Evolutionary conservation across 1,284 basidiomycete species (phyloP).

Genomic region (Ustilago curta): DNA sequence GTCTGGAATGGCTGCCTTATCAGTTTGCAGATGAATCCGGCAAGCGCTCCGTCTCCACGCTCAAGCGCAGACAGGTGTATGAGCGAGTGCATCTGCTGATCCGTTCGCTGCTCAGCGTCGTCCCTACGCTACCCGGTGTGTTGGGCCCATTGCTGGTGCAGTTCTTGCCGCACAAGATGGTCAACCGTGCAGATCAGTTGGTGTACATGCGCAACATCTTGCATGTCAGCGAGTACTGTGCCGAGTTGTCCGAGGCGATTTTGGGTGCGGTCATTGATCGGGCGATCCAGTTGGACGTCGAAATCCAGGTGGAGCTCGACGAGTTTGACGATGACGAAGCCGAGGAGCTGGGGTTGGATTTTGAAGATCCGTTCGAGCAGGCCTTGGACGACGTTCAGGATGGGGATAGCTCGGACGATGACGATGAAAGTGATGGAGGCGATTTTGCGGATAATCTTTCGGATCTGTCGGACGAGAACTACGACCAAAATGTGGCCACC

Average conservation of each 20-base stretch:
- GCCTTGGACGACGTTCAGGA: conserved; percentile 76
- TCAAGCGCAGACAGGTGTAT: conserved; percentile 80
- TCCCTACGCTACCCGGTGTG: conserved; percentile 72
- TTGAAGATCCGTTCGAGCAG: conserved; percentile 83
- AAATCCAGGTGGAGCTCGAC: conserved; percentile 95
- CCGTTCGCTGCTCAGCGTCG: conserved; percentile 83
- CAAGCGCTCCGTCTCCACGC: conserved; percentile 33
- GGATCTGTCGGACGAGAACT: conserved; percentile 74
- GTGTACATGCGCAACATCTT: conserved; percentile 93
- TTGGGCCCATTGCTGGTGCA: conserved; percentile 85
- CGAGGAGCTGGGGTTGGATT: conserved; percentile 70
- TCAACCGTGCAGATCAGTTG: conserved; percentile 81
- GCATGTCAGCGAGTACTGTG: conserved; percentile 86
- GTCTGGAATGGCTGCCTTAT: conserved; percentile 50
- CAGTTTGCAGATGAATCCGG: conserved; percentile 41
- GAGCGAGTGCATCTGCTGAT: conserved; percentile 87
- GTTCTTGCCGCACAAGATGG: conserved; percentile 93
- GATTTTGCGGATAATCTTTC: conserved; percentile 67
- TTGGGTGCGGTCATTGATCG: conserved; percentile 87
- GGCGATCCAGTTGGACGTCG: conserved; percentile 94
- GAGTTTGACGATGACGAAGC: conserved; percentile 77
- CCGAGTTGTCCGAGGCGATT: conserved; percentile 86
- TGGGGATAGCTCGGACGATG: conserved; percentile 69
- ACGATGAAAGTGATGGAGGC: conserved; percentile 71
- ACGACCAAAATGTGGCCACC: conserved; percentile 63